Evolutionary conservation across 2,329 filamentous ascomycete species (phyloP).

Genomic region (Elsinoe fawcettii): DNA sequence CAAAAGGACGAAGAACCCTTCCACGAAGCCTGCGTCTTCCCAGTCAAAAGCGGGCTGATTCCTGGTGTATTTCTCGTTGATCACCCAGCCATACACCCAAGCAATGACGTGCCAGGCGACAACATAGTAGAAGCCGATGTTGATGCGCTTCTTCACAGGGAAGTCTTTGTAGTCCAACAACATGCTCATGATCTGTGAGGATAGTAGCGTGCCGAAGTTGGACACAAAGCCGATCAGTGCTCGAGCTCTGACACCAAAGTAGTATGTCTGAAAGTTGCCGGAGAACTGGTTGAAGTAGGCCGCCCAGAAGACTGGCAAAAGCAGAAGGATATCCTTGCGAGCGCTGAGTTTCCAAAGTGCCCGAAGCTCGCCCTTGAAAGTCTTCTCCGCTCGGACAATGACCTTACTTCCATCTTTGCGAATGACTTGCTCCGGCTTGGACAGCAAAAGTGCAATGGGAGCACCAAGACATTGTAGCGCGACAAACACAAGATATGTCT

Average conservation of each 20-base stretch:
- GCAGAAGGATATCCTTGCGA: constrained; percentile 31
- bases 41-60: constrained; percentile 39
- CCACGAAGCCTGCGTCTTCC: constrained; percentile 36
- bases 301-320: constrained; percentile 40
- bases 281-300: constrained; percentile 40
- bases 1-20: constrained; percentile 43
- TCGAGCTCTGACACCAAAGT: constrained; percentile 41
- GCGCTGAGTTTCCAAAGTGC: constrained; percentile 30
- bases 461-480: constrained; percentile 33
- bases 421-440: constrained; percentile 37
- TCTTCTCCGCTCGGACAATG: constrained; percentile 31
- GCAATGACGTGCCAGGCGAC: constrained; percentile 37
- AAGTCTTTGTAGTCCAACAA: constrained; percentile 39
- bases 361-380: constrained; percentile 34
- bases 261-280: constrained; percentile 44
- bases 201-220: constrained; percentile 37
- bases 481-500: constrained; percentile 39
- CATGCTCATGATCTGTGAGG: constrained; percentile 39
- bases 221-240: constrained; percentile 42
- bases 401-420: constrained; percentile 36
- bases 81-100: constrained; percentile 42
- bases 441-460: constrained; percentile 35
- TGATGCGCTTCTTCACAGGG: constrained; percentile 37
- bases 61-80: constrained; percentile 42
- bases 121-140: constrained; percentile 36